These are phyloP conservation scores for Syzygium malaccense DNA, from an alignment of 441 rosid species.

Conservation along the genomic window DNA sequence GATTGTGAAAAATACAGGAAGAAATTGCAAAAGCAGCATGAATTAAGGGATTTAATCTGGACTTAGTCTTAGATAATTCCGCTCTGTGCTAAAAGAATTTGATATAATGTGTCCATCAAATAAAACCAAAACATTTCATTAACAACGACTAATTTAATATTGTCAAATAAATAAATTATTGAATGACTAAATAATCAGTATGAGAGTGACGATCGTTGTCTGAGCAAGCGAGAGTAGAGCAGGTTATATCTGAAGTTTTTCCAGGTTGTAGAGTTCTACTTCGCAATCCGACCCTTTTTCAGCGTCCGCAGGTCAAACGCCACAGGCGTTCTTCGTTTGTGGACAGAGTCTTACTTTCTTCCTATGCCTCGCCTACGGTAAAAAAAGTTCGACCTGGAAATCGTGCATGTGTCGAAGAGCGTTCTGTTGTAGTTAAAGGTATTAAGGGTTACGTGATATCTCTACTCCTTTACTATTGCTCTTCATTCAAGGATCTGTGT, in stretches of 20 bases:
- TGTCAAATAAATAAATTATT: rapidly evolving
- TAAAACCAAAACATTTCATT: background rate
- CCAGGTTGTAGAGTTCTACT: background rate
- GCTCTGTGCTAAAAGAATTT: background rate
- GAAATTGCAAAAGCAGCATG: background rate
- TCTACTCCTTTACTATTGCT: background rate
- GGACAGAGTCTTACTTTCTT: background rate
- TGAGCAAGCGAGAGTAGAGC: background rate
- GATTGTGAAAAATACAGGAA: too few relatives aligned
- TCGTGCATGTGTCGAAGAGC: background rate
- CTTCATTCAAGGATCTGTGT: background rate
- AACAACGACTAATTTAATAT: background rate
- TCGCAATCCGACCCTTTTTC: background rate
- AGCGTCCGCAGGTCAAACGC: background rate
- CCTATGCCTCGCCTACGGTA: background rate
- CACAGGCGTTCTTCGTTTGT: background rate
- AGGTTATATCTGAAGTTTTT: rapidly evolving
- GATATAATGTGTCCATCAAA: background rate
- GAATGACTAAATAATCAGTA: background rate
- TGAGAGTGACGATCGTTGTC: too few relatives aligned
- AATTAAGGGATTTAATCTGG: background rate
- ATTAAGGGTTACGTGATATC: background rate
- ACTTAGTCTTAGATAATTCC: background rate
- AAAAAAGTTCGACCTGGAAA: background rate
- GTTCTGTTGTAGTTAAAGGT: background rate